Conservation (phyloP, 441 rosid species). For the Erodium texanum region DNA sequence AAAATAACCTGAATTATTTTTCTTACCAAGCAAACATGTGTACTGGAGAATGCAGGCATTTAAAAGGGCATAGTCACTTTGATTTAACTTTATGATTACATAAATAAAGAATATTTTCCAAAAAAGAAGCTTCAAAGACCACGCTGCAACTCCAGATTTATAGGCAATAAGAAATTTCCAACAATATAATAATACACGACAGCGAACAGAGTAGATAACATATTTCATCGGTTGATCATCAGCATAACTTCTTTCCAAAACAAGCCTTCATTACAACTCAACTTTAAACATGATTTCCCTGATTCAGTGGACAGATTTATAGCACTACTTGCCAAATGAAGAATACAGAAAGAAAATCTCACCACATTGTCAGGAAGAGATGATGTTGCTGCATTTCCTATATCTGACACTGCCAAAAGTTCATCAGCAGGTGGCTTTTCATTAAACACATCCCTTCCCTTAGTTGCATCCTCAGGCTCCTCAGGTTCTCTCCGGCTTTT, state of each 20-base stretch:
- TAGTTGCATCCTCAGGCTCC: conserved; percentile 92
- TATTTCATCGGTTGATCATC: background rate
- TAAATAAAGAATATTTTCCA: background rate
- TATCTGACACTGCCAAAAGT: conserved; percentile 85
- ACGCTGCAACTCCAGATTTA: too few relatives aligned
- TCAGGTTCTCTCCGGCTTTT: conserved; percentile 90
- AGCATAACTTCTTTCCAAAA: background rate
- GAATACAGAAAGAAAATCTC: conserved; percentile 23
- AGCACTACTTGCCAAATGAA: background rate
- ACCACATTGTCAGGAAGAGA: conserved; percentile 95
- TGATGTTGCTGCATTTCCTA: conserved; percentile 82
- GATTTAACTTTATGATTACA: too few relatives aligned
- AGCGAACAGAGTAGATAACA: background rate
- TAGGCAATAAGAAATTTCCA: background rate
- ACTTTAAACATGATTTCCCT: background rate
- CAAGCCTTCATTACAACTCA: too few relatives aligned
- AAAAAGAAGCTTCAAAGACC: background rate
- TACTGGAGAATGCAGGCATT: background rate
- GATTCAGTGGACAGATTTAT: background rate
- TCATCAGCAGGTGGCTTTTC: conserved; percentile 98
- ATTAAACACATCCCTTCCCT: conserved; percentile 91
- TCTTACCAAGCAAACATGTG: background rate
- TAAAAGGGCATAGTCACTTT: background rate
- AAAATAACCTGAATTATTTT: background rate
- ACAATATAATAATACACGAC: background rate